These are phyloP conservation scores for Pinus taeda DNA, from an alignment of 75 land plant species.

Conservation along the genomic window DNA sequence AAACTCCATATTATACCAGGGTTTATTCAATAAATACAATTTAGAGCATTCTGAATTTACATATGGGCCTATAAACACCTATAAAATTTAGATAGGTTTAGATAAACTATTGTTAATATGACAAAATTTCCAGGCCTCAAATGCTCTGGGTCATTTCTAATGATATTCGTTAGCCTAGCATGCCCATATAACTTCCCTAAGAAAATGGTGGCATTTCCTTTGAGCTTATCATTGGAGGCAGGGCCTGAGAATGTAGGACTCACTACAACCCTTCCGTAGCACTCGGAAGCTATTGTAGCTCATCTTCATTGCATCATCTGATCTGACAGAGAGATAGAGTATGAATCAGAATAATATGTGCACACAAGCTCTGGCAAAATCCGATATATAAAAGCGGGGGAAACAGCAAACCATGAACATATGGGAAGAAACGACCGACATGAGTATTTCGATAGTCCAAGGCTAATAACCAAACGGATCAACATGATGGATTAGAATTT, in stretches of 20 bases:
- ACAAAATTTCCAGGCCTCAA: constrained; percentile 42
- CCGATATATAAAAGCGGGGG: too few species aligned
- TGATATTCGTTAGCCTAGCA: constrained; percentile 53
- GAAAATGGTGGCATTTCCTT: constrained; percentile 64
- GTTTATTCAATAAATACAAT: too few species aligned
- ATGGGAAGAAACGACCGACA: too few species aligned
- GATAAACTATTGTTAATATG: too few species aligned
- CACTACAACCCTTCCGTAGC: constrained; percentile 83
- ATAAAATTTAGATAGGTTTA: neutral
- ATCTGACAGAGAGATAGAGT: too few species aligned
- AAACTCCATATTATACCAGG: too few species aligned
- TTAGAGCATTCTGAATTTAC: neutral
- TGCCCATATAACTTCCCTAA: constrained; percentile 74
- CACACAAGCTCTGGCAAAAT: too few species aligned
- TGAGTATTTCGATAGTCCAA: too few species aligned
- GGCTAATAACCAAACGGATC: too few species aligned
- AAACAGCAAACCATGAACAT: too few species aligned
- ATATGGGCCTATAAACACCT: neutral
- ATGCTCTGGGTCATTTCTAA: constrained; percentile 36
- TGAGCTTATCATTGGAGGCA: constrained; percentile 50
- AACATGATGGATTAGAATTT: too few species aligned
- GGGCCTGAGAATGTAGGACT: constrained; percentile 48
- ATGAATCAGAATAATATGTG: too few species aligned
- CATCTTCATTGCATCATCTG: constrained; percentile 37
- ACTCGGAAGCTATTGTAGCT: constrained; percentile 89